Conservation (phyloP, 73 alveolate species). For the Durusdinium trenchii region DNA sequence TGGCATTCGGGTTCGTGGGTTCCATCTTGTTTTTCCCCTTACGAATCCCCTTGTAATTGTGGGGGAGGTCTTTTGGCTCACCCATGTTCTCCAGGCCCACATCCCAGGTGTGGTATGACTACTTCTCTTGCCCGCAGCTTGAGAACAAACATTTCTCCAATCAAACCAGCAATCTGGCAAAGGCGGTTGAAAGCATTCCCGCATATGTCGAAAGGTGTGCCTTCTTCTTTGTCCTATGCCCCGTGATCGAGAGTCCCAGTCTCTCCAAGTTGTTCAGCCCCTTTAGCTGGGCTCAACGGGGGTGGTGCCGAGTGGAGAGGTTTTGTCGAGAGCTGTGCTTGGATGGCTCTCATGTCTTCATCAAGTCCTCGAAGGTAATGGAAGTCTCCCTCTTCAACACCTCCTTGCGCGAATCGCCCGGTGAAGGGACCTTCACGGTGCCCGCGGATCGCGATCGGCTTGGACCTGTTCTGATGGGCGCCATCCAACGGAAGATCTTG, state of each 20-base stretch:
- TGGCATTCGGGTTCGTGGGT: too few relatives aligned
- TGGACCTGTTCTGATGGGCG: background rate
- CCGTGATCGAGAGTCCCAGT: background rate
- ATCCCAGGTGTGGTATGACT: slow-evolving; percentile 54
- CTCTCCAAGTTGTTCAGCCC: background rate
- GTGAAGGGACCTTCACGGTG: background rate
- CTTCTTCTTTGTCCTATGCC: slow-evolving; percentile 46
- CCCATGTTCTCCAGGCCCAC: too few relatives aligned
- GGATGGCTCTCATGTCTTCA: background rate
- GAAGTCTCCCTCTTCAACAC: background rate
- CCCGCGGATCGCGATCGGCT: background rate
- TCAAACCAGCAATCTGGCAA: background rate
- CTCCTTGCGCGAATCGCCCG: background rate
- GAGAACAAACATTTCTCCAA: background rate
- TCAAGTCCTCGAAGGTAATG: background rate
- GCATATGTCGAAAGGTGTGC: slow-evolving; percentile 25
- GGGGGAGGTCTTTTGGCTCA: too few relatives aligned
- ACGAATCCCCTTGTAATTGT: too few relatives aligned
- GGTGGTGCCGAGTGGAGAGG: slow-evolving; percentile 58
- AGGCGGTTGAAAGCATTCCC: slow-evolving; percentile 31
- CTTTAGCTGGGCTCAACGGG: slow-evolving; percentile 19
- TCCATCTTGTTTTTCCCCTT: too few relatives aligned
- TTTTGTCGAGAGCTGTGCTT: slow-evolving; percentile 25
- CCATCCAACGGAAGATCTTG: background rate
- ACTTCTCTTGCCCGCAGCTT: slow-evolving; percentile 30